A percentile compares a stretch with the other conserved stretches of the same genome.
Evolutionary conservation across 2,329 filamentous ascomycete genomes (phyloP).

Genomic region (Apiospora hydei): DNA sequence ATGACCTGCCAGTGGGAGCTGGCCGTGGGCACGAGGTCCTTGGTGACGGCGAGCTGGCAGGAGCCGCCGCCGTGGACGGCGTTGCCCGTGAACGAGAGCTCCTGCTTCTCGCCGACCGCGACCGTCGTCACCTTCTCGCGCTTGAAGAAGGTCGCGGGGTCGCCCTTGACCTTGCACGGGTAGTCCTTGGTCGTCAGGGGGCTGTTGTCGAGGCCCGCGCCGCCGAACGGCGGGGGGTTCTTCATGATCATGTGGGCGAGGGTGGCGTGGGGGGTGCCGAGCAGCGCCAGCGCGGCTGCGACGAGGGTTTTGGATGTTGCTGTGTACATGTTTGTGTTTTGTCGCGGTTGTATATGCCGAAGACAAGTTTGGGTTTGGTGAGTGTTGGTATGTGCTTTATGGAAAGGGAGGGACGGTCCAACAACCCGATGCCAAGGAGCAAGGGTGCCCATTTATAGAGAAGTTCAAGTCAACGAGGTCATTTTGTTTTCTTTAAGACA

Average conservation of each 20-base stretch:
- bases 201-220: conserved; percentile 53
- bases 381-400: not conserved
- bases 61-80: conserved; percentile 77
- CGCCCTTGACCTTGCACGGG: conserved; percentile 66
- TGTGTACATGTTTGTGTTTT: not conserved
- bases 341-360: not conserved
- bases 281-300: conserved; percentile 12
- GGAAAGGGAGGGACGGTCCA: not conserved
- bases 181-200: conserved; percentile 66
- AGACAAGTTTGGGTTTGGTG: not conserved
- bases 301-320: not conserved
- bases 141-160: conserved; percentile 39
- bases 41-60: conserved; percentile 75
- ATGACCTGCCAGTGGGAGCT: conserved; percentile 72
- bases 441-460: not conserved
- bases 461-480: not conserved
- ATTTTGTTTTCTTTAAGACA: not conserved
- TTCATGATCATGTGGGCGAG: conserved; percentile 70
- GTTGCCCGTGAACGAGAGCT: conserved; percentile 62
- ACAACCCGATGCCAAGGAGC: not conserved
- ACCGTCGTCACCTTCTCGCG: conserved; percentile 47
- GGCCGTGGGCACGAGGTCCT: conserved; percentile 53
- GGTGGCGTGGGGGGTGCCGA: conserved; percentile 41
- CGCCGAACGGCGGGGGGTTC: conserved; percentile 61
- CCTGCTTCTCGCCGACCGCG: conserved; percentile 51